A percentile compares a stretch with the other conserved stretches of the same genome.
Evolutionary conservation across 1,284 basidiomycete genomes (phyloP).

Genomic region (Ganoderma lingzhi): DNA sequence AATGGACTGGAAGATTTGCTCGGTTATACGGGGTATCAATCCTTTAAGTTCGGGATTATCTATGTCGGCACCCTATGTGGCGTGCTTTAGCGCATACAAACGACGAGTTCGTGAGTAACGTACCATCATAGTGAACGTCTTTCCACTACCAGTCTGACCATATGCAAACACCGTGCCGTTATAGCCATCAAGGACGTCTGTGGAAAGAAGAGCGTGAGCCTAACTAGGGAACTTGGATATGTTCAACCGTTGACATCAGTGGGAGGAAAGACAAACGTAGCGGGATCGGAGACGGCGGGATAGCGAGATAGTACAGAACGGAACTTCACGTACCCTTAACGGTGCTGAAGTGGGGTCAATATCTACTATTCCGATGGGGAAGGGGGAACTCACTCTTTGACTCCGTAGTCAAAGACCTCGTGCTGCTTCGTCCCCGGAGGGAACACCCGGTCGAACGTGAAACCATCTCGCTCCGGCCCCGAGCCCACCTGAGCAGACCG

Average conservation of each 20-base stretch:
- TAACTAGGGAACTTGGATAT: background rate
- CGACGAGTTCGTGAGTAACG: slow-evolving; percentile 33
- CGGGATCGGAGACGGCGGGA: background rate
- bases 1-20: slow-evolving; percentile 99
- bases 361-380: slow-evolving; percentile 5
- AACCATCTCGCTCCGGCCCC: slow-evolving; percentile 90
- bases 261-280: background rate
- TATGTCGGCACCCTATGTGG: slow-evolving; percentile 90
- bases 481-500: slow-evolving; percentile 71
- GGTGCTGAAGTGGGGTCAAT: slow-evolving; percentile 56
- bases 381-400: slow-evolving; percentile 84
- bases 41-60: slow-evolving; percentile 92
- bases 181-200: slow-evolving; percentile 98
- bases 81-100: slow-evolving; percentile 27
- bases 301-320: too few species aligned
- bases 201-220: slow-evolving; percentile 2
- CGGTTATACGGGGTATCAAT: slow-evolving; percentile 98
- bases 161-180: slow-evolving; percentile 99
- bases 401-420: slow-evolving; percentile 98
- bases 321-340: slow-evolving; percentile 69
- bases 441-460: slow-evolving; percentile 98
- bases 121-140: slow-evolving; percentile 98
- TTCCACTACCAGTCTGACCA: slow-evolving; percentile 98
- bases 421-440: slow-evolving; percentile 91
- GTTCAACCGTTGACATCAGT: background rate